Evolutionary conservation across 176 grass and related monocot species (phyloP).

Genomic region (Triticum urartu): DNA sequence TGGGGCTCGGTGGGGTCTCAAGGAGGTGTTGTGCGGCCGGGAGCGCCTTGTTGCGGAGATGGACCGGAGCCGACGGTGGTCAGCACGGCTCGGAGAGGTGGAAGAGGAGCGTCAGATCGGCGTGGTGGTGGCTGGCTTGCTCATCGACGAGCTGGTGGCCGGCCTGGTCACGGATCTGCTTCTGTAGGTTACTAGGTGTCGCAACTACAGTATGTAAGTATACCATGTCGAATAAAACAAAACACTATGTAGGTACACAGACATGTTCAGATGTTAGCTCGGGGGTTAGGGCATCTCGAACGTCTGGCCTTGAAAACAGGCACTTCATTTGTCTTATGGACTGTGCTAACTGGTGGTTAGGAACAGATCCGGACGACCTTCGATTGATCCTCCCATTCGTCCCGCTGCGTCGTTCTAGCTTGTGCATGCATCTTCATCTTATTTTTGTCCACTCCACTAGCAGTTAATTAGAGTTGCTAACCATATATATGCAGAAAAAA

Average conservation of each 20-base stretch:
- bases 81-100: conserved; percentile 29
- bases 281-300: too few species aligned
- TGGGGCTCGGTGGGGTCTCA: conserved; percentile 22
- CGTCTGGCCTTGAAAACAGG: too few species aligned
- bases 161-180: conserved; percentile 46
- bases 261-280: neutral
- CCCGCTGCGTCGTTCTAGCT: too few species aligned
- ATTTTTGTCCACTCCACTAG: too few species aligned
- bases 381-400: too few species aligned
- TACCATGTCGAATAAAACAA: neutral
- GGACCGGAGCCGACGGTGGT: conserved; percentile 51
- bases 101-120: conserved; percentile 45
- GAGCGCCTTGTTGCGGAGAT: conserved; percentile 40
- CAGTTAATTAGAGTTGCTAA: too few species aligned
- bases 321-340: too few species aligned
- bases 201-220: neutral
- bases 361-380: too few species aligned
- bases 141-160: conserved; percentile 36
- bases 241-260: too few species aligned
- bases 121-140: conserved; percentile 20
- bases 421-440: too few species aligned
- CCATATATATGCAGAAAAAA: too few species aligned
- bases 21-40: conserved; percentile 35
- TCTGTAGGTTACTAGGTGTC: neutral
- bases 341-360: too few species aligned